phyloP scores from a whole-genome alignment of 345 rosid species.

The Pseudoturritis turrita region DNA sequence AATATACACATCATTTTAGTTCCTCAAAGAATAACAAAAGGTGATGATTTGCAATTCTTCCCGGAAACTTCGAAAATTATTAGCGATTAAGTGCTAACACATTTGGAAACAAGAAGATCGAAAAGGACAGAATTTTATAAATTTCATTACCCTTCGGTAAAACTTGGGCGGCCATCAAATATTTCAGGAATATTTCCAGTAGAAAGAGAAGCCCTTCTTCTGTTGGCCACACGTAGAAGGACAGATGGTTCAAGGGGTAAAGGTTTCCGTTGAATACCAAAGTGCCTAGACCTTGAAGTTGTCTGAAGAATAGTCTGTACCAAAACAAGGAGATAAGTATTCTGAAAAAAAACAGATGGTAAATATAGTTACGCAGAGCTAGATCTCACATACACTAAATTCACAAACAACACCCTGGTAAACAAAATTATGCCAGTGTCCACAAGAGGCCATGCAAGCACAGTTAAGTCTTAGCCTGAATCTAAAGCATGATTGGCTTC shows the following conservation, averaged over 20 bases:
- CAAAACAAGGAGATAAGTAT: conserved; percentile 22
- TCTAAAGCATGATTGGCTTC: neutral
- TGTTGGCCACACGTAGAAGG: conserved; percentile 90
- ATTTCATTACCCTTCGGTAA: conserved; percentile 67
- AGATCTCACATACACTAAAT: neutral
- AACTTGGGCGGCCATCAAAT: conserved; percentile 50
- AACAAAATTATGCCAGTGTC: conserved; percentile 3
- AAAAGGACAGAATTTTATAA: neutral
- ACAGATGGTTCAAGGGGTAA: conserved; percentile 96
- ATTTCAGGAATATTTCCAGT: conserved; percentile 81
- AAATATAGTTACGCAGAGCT: conserved; percentile 1
- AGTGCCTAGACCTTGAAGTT: conserved; percentile 66
- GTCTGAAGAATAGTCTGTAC: conserved; percentile 78
- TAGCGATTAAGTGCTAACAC: conserved; percentile 1
- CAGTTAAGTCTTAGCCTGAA: neutral
- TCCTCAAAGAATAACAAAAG: conserved; percentile 11
- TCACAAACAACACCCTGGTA: conserved; percentile 2
- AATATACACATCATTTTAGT: conserved; percentile 32
- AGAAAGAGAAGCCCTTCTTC: conserved; percentile 96
- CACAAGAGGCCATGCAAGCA: conserved; percentile 9
- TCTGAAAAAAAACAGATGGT: neutral
- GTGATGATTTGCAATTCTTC: conserved; percentile 13
- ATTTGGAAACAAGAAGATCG: conserved; percentile 8
- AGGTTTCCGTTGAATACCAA: conserved; percentile 78
- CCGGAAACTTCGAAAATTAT: neutral